Conservation (phyloP, 768 basidiomycete species). For the Amanita polypyramis region DNA sequence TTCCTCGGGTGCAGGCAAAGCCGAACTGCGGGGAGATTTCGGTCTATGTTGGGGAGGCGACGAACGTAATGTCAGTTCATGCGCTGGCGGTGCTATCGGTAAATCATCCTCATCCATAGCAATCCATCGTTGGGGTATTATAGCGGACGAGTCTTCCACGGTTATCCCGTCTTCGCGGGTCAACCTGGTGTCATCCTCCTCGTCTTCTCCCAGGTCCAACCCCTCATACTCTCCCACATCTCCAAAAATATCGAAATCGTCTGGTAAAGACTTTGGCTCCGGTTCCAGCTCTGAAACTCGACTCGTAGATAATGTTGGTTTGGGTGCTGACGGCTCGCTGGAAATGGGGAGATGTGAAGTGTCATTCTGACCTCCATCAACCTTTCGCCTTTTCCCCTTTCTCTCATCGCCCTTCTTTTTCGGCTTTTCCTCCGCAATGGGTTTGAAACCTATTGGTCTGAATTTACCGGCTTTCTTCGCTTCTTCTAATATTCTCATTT, state of each 20-base stretch:
- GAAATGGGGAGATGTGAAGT: not conserved
- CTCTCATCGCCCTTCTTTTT: conserved; percentile 37
- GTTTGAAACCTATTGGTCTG: conserved; percentile 59
- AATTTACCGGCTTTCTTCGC: conserved; percentile 43
- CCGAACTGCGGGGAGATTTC: conserved; percentile 10
- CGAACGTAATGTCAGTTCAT: conserved; percentile 6
- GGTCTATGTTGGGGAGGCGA: not conserved
- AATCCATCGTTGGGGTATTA: conserved; percentile 34
- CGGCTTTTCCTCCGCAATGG: conserved; percentile 38
- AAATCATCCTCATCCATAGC: conserved; percentile 26
- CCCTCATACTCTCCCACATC: conserved; percentile 80
- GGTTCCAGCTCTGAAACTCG: conserved; percentile 12
- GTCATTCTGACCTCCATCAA: conserved; percentile 19
- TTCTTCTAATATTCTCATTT: conserved; percentile 24
- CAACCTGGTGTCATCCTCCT: conserved; percentile 4
- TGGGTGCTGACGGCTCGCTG: not conserved
- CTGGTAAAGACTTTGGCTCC: conserved; percentile 30
- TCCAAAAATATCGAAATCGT: conserved; percentile 81
- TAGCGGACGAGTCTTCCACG: conserved; percentile 9
- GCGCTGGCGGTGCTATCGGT: conserved; percentile 8
- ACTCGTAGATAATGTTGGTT: conserved; percentile 12
- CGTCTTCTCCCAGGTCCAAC: conserved; percentile 39
- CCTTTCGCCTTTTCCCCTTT: conserved; percentile 54
- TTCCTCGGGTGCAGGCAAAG: conserved; percentile 17
- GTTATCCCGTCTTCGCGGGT: conserved; percentile 2